These are phyloP conservation scores for Lactifluus hygrophoroides DNA, from an alignment of 768 basidiomycete species.

Conservation along the genomic window DNA sequence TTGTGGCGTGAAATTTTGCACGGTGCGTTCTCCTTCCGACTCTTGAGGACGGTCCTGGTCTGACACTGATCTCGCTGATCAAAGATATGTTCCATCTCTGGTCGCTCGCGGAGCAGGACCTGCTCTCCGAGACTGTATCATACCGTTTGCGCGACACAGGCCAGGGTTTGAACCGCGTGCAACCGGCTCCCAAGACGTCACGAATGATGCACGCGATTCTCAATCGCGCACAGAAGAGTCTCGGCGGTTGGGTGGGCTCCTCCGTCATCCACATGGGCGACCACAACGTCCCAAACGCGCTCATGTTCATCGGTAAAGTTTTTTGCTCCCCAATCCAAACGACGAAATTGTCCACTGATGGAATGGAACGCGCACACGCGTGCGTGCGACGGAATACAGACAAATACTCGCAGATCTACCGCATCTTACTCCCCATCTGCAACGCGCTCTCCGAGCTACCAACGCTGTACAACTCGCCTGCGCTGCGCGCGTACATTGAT, in stretches of 20 bases:
- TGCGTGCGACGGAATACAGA: constrained; percentile 36
- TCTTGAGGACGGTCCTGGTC: no score
- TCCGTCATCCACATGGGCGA: constrained; percentile 89
- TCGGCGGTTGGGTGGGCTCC: constrained; percentile 79
- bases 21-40: constrained; percentile 34
- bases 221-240: constrained; percentile 71
- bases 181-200: constrained; percentile 80
- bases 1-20: constrained; percentile 82
- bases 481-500: constrained; percentile 67
- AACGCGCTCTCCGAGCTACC: constrained; percentile 72
- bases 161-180: constrained; percentile 85
- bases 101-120: constrained; percentile 72
- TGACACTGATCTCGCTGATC: neutral
- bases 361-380: neutral
- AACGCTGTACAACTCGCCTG: constrained; percentile 54
- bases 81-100: constrained; percentile 84
- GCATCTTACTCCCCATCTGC: constrained; percentile 81
- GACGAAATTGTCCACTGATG: neutral
- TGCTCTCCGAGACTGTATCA: constrained; percentile 62
- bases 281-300: constrained; percentile 73
- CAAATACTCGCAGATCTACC: constrained; percentile 89
- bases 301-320: constrained; percentile 72
- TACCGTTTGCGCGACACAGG: constrained; percentile 85
- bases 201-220: constrained; percentile 85
- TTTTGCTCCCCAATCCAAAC: neutral